Percentiles rank a stretch among this genome's conserved stretches.
These are phyloP conservation scores for Schoenoplectus tabernaemontani DNA, from an alignment of 202 grass and related monocot species.

Conservation along the genomic window DNA sequence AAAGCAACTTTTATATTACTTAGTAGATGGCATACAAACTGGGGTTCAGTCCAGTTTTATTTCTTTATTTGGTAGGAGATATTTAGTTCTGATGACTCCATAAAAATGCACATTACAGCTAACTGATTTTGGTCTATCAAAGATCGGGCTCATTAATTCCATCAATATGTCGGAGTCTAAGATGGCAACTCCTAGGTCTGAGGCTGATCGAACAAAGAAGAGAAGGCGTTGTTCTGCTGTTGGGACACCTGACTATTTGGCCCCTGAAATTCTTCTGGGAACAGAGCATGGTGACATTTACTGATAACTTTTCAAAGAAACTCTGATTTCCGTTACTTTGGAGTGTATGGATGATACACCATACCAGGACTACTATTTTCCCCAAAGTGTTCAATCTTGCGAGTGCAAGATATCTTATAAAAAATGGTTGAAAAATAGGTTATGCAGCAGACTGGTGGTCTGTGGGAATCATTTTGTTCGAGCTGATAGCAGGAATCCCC, in stretches of 20 bases:
- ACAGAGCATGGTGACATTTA: conserved; percentile 26
- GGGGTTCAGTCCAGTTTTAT: background rate
- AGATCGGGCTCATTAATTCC: conserved; percentile 32
- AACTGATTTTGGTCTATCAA: conserved; percentile 39
- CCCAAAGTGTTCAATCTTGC: too few relatives aligned
- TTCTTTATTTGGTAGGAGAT: background rate
- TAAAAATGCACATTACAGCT: conserved; percentile 14
- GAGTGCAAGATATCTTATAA: background rate
- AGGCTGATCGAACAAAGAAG: background rate
- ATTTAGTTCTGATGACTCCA: background rate
- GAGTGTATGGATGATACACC: background rate
- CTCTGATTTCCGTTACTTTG: background rate
- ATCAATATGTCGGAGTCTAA: conserved; percentile 8
- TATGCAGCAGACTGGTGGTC: conserved; percentile 41
- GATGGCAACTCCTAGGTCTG: background rate
- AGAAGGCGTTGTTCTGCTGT: conserved; percentile 21
- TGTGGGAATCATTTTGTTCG: conserved; percentile 35
- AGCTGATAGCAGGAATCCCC: conserved; percentile 32
- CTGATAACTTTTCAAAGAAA: background rate
- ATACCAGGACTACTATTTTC: background rate
- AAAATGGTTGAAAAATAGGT: conserved; percentile 1
- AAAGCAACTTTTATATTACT: background rate
- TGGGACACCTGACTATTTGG: conserved; percentile 38
- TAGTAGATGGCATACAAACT: background rate
- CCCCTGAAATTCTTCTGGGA: conserved; percentile 36